Conservation (phyloP, 345 rosid species). For the Triadica sebifera region DNA sequence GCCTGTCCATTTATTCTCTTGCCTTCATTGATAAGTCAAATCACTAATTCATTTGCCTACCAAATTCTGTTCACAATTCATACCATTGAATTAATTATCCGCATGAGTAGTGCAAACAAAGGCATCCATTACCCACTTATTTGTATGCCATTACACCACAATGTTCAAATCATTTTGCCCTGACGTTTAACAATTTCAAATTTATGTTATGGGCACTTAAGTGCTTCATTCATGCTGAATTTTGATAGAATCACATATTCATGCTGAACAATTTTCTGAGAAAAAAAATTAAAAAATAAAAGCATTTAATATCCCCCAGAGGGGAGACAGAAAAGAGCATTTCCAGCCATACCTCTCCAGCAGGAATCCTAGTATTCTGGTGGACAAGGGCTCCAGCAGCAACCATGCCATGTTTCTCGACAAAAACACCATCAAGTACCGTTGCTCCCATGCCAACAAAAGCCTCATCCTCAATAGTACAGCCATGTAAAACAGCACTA, state of each 20-base stretch:
- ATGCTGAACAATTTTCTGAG: neutral
- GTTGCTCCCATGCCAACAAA: constrained; percentile 95
- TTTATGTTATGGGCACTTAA: neutral
- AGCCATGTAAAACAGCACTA: constrained; percentile 94
- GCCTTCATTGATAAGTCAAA: too few relatives aligned
- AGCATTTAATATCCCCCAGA: neutral
- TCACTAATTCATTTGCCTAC: too few relatives aligned
- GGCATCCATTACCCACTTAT: too few relatives aligned
- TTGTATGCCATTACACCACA: too few relatives aligned
- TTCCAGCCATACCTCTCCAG: constrained; percentile 68
- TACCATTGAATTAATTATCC: too few relatives aligned
- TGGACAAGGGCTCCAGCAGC: constrained; percentile 97
- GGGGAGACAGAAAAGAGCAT: neutral
- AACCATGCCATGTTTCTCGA: constrained; percentile 86
- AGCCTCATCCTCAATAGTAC: constrained; percentile 87
- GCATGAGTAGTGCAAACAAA: too few relatives aligned
- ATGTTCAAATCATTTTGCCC: neutral
- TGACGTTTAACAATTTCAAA: neutral
- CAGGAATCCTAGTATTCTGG: constrained; percentile 79
- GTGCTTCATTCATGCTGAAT: neutral
- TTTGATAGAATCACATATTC: neutral
- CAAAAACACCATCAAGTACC: constrained; percentile 83
- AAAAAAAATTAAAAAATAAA: neutral
- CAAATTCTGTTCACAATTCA: too few relatives aligned
- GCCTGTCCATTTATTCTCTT: too few relatives aligned